Conservation (phyloP, 1,284 basidiomycete genomes). For the Pseudomicrostroma phylloplanum region DNA sequence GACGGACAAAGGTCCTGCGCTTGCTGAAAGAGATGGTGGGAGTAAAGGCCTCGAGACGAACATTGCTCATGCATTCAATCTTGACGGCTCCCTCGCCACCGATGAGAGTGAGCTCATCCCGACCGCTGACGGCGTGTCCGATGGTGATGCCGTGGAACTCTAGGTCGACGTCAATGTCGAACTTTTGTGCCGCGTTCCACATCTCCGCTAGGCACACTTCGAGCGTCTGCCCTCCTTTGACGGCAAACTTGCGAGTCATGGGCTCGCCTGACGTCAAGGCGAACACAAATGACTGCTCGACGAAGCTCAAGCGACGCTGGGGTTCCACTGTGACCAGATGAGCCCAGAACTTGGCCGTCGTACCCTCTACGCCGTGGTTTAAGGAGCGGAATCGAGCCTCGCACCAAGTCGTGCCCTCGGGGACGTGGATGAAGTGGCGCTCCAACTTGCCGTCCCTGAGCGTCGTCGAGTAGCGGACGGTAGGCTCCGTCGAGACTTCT, state of each 20-base stretch:
- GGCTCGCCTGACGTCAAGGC: conserved; percentile 47
- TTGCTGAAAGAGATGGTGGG: conserved; percentile 47
- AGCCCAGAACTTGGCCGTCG: conserved; percentile 49
- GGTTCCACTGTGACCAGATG: conserved; percentile 49
- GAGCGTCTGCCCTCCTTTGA: conserved; percentile 48
- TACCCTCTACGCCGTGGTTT: conserved; percentile 35
- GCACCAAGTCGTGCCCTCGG: conserved; percentile 50
- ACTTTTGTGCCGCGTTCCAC: conserved; percentile 45
- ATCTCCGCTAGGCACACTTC: conserved; percentile 50
- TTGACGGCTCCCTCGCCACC: conserved; percentile 46
- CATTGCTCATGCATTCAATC: conserved; percentile 34
- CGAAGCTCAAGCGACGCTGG: conserved; percentile 39
- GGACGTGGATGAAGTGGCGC: conserved; percentile 47
- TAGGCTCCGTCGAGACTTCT: conserved; percentile 28
- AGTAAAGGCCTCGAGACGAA: conserved; percentile 47
- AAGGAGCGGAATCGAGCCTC: conserved; percentile 42
- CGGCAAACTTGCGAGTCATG: conserved; percentile 41
- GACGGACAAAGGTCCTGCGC: conserved; percentile 43
- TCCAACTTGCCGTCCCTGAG: conserved; percentile 44
- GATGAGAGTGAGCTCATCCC: conserved; percentile 41
- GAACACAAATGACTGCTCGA: conserved; percentile 47
- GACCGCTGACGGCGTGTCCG: conserved; percentile 27
- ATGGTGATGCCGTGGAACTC: conserved; percentile 50
- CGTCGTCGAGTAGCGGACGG: conserved; percentile 28
- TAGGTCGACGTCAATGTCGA: conserved; percentile 46